phyloP scores from a whole-genome alignment of 768 basidiomycete genomes.

The Termitomyces sp. region DNA sequence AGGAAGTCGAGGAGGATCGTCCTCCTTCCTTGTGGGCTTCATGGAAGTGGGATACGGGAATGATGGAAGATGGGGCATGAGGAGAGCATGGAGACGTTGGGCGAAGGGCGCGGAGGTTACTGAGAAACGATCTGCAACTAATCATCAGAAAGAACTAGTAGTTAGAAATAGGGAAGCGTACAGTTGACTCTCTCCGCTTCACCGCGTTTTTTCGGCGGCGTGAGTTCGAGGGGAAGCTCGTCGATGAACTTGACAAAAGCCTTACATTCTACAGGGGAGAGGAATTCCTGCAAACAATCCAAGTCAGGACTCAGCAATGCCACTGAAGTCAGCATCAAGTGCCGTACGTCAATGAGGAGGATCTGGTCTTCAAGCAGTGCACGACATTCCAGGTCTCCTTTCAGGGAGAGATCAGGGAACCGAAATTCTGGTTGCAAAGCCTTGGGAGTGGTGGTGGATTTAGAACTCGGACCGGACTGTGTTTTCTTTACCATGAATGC shows the following conservation, averaged over 20 bases:
- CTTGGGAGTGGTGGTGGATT: neutral
- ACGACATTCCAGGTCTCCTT: conserved; percentile 38
- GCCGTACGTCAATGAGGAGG: conserved; percentile 49
- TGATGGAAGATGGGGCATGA: conserved; percentile 53
- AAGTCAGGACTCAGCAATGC: neutral
- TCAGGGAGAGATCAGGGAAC: conserved; percentile 39
- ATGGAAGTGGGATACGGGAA: conserved; percentile 40
- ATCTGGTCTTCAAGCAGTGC: conserved; percentile 61
- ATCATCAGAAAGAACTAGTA: neutral
- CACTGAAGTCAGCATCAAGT: neutral
- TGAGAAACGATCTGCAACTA: conserved; percentile 52
- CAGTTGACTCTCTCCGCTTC: conserved; percentile 70
- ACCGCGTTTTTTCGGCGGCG: conserved; percentile 65
- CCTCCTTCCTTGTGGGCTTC: conserved; percentile 16
- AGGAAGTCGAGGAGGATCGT: conserved; percentile 26
- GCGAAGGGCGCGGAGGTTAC: conserved; percentile 57
- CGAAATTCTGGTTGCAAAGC: neutral
- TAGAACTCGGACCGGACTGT: neutral
- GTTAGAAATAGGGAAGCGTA: conserved; percentile 23
- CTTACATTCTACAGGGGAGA: conserved; percentile 59
- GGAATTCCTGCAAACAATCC: conserved; percentile 36
- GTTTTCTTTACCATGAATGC: conserved; percentile 12
- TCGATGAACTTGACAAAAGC: conserved; percentile 55
- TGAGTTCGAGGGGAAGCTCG: conserved; percentile 52
- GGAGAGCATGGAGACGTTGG: conserved; percentile 35